phyloP scores from a whole-genome alignment of 2,329 filamentous ascomycete genomes.

The Periglandula ipomoeae region DNA sequence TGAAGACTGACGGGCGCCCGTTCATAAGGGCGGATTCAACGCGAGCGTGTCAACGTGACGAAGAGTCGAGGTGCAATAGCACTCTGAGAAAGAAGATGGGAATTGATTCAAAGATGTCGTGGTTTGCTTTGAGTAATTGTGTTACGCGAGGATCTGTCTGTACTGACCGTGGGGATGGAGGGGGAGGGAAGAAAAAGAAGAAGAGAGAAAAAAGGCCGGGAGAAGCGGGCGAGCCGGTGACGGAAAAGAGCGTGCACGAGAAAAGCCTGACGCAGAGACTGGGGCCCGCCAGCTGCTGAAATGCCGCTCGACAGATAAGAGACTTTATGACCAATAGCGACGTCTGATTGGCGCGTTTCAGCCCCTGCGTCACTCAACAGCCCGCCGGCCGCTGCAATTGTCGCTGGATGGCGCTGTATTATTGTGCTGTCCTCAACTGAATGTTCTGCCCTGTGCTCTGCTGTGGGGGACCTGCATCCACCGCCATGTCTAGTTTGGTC shows the following conservation, averaged over 20 bases:
- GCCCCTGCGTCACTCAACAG: neutral
- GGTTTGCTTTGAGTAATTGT: neutral
- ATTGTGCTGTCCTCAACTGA: too few relatives aligned
- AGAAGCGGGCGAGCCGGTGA: neutral
- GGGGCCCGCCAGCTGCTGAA: neutral
- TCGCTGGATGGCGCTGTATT: too few relatives aligned
- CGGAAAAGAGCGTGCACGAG: neutral
- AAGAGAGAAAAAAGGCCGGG: too few relatives aligned
- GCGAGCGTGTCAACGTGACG: slow-evolving; percentile 21
- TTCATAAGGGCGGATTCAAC: slow-evolving; percentile 65
- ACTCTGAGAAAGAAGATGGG: slow-evolving; percentile 7
- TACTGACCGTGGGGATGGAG: slow-evolving; percentile 6
- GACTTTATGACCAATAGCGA: neutral
- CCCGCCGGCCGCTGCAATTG: neutral
- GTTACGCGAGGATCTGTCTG: slow-evolving; percentile 5
- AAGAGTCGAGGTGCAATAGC: slow-evolving; percentile 10
- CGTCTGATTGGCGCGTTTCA: neutral
- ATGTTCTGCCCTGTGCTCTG: too few relatives aligned
- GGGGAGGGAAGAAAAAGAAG: slow-evolving; percentile 10
- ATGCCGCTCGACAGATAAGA: neutral
- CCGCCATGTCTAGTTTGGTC: too few relatives aligned
- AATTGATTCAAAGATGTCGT: neutral
- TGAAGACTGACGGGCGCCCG: slow-evolving; percentile 76
- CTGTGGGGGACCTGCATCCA: too few relatives aligned
- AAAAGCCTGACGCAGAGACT: neutral